A percentile compares a stretch with the other conserved stretches of the same genome.
Evolutionary conservation across 2,329 filamentous ascomycete genomes (phyloP).

Genomic region (Hyphodiscus sp.): DNA sequence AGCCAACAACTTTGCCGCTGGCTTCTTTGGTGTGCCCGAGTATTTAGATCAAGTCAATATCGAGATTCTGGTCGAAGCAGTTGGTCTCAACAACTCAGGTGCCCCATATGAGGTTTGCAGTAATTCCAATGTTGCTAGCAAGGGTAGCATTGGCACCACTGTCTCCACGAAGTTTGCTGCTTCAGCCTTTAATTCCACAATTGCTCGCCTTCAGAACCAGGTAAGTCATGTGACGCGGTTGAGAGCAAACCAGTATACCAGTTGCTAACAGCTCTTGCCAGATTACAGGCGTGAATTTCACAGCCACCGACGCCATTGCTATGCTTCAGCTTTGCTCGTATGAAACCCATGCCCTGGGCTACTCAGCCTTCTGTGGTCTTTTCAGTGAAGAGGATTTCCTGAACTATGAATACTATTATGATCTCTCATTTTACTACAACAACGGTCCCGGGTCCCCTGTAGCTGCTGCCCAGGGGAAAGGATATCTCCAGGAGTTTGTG

Average conservation of each 20-base stretch:
- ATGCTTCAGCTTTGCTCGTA: constrained; percentile 14
- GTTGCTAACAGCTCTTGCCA: constrained; percentile 1
- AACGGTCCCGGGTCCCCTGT: constrained; percentile 10
- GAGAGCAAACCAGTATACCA: too few species aligned
- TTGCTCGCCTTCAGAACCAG: constrained; percentile 8
- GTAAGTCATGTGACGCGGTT: background rate
- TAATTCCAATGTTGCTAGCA: constrained; percentile 4
- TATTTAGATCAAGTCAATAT: constrained; percentile 11
- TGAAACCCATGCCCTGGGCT: constrained; percentile 32
- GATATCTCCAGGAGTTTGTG: constrained; percentile 11
- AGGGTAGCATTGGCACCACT: constrained; percentile 8
- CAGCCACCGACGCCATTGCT: constrained; percentile 7
- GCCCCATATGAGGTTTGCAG: constrained; percentile 9
- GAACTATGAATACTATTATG: constrained; percentile 39
- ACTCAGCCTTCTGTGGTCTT: constrained; percentile 36
- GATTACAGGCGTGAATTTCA: constrained; percentile 10
- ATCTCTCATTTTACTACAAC: constrained; percentile 33
- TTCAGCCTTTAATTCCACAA: constrained; percentile 7
- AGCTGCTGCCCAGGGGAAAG: constrained; percentile 10
- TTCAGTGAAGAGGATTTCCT: constrained; percentile 38
- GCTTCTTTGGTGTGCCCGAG: constrained; percentile 11
- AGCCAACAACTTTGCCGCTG: constrained; percentile 11
- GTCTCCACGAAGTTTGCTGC: constrained; percentile 3
- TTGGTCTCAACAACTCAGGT: constrained; percentile 10
- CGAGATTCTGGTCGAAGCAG: constrained; percentile 9